Percentiles rank a stretch among this genome's conserved stretches.
Conservation (phyloP, 345 rosid genomes). For the Populus deltoides region DNA sequence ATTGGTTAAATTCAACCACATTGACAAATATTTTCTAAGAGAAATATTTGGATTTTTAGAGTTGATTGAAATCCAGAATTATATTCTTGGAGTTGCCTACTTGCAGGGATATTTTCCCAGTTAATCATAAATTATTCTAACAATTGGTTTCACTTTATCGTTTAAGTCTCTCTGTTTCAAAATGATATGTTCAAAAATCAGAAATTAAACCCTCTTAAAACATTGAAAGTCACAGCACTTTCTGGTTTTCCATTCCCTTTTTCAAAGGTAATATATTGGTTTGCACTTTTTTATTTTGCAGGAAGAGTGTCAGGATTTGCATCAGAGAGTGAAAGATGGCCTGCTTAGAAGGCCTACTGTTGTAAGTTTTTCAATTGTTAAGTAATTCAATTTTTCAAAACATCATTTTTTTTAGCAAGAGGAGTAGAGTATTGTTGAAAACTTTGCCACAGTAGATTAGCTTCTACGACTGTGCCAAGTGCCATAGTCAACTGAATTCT, state of each 20-base stretch:
- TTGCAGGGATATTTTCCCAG: neutral
- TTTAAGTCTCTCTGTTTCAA: neutral
- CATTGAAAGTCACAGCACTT: neutral
- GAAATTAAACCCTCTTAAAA: neutral
- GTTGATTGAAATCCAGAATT: neutral
- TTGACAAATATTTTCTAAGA: neutral
- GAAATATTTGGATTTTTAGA: neutral
- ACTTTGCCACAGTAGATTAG: neutral
- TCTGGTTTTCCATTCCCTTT: neutral
- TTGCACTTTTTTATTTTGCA: slow-evolving; percentile 18
- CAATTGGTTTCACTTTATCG: neutral
- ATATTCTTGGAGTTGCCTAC: neutral
- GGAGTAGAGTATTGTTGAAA: no score
- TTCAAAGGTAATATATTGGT: neutral
- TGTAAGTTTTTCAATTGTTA: slow-evolving; percentile 28
- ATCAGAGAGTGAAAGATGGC: slow-evolving; percentile 34
- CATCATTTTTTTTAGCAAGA: neutral
- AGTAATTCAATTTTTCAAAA: neutral
- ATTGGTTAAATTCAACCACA: neutral
- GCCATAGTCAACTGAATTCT: no score
- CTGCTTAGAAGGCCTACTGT: slow-evolving; percentile 30
- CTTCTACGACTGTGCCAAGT: no score
- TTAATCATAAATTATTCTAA: neutral
- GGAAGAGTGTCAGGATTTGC: slow-evolving; percentile 60
- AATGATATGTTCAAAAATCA: neutral